These are phyloP conservation scores for Murraya paniculata DNA, from an alignment of 345 rosid species.

Conservation along the genomic window DNA sequence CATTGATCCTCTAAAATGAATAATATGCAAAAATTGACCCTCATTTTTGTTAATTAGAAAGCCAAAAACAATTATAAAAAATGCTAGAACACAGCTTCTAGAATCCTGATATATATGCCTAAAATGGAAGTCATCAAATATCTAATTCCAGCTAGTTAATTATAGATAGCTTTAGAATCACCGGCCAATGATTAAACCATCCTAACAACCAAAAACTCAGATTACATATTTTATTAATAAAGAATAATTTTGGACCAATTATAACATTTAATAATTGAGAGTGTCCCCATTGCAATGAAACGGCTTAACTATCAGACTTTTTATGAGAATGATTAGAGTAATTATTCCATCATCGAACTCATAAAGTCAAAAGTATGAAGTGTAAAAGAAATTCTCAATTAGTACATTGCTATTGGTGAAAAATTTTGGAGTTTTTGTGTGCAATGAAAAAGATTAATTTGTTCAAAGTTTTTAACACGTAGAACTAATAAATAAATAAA, in stretches of 20 bases:
- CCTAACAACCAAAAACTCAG: not conserved
- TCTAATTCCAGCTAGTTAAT: not conserved
- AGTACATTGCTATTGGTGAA: not conserved
- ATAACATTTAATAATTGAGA: not conserved
- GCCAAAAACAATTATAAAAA: not conserved
- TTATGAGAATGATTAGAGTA: not conserved
- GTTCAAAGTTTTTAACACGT: too few species aligned
- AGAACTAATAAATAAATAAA: too few species aligned
- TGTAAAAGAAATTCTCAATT: not conserved
- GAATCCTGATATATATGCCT: not conserved
- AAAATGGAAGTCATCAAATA: not conserved
- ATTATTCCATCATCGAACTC: not conserved
- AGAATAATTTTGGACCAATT: not conserved
- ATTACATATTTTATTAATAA: not conserved
- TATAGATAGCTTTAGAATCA: not conserved
- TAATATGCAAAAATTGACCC: not conserved
- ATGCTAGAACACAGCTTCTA: not conserved
- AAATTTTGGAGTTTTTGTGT: not conserved
- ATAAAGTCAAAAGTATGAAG: not conserved
- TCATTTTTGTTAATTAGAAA: not conserved
- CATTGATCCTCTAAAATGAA: not conserved
- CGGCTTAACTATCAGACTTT: not conserved
- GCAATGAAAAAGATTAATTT: too few species aligned
- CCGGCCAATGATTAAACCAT: slow-evolving; percentile 7
- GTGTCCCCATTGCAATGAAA: not conserved